A percentile compares a stretch with the other conserved stretches of the same genome.
Evolutionary conservation across 1,284 basidiomycete genomes (phyloP).

Genomic region (Naganishia albida): DNA sequence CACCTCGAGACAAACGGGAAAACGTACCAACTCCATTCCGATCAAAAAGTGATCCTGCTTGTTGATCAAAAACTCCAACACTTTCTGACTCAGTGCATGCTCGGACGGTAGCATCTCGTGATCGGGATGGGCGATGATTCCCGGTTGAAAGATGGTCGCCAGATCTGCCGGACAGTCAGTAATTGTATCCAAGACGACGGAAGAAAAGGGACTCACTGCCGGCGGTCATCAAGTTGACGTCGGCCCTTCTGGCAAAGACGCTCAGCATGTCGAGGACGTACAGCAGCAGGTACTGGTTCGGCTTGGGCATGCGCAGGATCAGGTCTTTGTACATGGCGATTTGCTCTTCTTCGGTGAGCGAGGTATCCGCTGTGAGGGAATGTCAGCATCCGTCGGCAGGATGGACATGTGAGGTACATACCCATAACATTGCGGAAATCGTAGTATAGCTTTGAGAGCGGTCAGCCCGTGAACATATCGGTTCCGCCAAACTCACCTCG

Average conservation of each 20-base stretch:
- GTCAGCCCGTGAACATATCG: neutral
- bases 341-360: constrained; percentile 61
- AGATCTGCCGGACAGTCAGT: constrained; percentile 63
- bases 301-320: constrained; percentile 78
- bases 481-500: constrained; percentile 62
- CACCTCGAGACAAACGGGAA: neutral
- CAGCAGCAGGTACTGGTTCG: constrained; percentile 90
- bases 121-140: constrained; percentile 80
- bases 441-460: constrained; percentile 27
- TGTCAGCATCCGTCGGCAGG: constrained; percentile 2
- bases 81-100: constrained; percentile 81
- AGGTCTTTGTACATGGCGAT: constrained; percentile 78
- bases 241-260: constrained; percentile 86
- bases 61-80: constrained; percentile 89
- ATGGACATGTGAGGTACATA: neutral
- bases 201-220: constrained; percentile 66
- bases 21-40: constrained; percentile 48
- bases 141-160: constrained; percentile 91
- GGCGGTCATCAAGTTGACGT: constrained; percentile 94
- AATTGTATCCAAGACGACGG: constrained; percentile 11
- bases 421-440: constrained; percentile 25
- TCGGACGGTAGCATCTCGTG: constrained; percentile 80
- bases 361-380: constrained; percentile 62
- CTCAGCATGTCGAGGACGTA: constrained; percentile 95
- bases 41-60: constrained; percentile 51